These are phyloP conservation scores for Pseudogymnoascus sp. DNA, from an alignment of 2,329 filamentous ascomycete genomes.

Conservation along the genomic window DNA sequence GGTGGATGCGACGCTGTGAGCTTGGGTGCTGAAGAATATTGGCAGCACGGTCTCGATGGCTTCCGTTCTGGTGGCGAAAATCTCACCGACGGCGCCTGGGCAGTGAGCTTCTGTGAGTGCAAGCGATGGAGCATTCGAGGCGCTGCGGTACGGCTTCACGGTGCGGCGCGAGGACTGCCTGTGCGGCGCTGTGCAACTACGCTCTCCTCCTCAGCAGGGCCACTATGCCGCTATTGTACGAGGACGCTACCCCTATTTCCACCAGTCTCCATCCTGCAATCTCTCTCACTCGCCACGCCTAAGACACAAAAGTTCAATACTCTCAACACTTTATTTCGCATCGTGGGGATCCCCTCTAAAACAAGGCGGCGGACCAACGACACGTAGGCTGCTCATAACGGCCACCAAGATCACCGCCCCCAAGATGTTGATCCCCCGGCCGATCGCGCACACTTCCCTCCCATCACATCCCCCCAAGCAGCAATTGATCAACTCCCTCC, in stretches of 20 bases:
- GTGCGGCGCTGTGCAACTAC: not conserved
- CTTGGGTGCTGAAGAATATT: not conserved
- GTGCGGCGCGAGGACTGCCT: not conserved
- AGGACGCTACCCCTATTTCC: not conserved
- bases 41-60: not conserved
- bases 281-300: not conserved
- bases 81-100: not conserved
- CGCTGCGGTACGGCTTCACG: not conserved
- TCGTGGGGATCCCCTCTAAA: not conserved
- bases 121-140: slow-evolving; percentile 4
- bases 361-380: not conserved
- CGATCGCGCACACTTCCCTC: not conserved
- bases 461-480: not conserved
- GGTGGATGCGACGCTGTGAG: not conserved
- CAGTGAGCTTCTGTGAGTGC: not conserved
- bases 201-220: not conserved
- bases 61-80: not conserved
- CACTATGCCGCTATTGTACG: not conserved
- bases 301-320: not conserved
- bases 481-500: slow-evolving; percentile 1
- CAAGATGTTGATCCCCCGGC: not conserved
- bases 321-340: not conserved
- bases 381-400: not conserved
- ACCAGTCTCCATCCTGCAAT: not conserved
- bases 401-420: not conserved